Percentiles rank a stretch among this genome's conserved stretches.
phyloP scores from a whole-genome alignment of 169 alveolate genomes.

The Neospora caninum region DNA sequence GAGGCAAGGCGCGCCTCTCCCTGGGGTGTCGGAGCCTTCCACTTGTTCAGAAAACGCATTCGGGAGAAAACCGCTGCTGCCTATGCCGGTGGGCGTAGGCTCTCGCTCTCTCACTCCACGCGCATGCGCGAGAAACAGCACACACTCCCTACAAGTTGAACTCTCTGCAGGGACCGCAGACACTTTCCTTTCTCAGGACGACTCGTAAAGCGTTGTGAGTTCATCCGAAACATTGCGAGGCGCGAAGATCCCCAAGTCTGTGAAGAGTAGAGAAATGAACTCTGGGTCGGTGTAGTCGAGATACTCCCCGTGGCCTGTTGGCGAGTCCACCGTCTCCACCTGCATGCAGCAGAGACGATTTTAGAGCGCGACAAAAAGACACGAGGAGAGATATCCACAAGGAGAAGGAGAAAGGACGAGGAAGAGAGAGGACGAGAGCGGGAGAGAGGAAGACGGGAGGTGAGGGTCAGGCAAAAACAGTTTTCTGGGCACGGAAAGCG shows the following conservation, averaged over 20 bases:
- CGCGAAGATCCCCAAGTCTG: conserved; percentile 52
- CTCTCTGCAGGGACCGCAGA: too few species aligned
- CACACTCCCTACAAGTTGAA: too few species aligned
- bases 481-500: too few species aligned
- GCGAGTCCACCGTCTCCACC: neutral
- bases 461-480: too few species aligned
- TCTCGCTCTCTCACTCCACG: too few species aligned
- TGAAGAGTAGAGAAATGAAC: conserved; percentile 40
- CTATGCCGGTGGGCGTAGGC: too few species aligned
- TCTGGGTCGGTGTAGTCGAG: conserved; percentile 52
- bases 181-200: neutral
- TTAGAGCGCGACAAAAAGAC: neutral
- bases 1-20: too few species aligned
- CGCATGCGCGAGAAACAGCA: too few species aligned
- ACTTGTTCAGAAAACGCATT: too few species aligned
- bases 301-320: neutral
- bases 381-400: neutral
- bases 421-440: neutral
- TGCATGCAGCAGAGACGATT: neutral
- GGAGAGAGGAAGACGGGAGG: neutral
- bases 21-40: too few species aligned
- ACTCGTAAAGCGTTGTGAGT: conserved; percentile 31
- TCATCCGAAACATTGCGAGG: conserved; percentile 42
- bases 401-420: neutral
- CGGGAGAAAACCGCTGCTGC: too few species aligned